Evolutionary conservation across 257 asterid species (phyloP).

Genomic region (Eustoma russellianum): DNA sequence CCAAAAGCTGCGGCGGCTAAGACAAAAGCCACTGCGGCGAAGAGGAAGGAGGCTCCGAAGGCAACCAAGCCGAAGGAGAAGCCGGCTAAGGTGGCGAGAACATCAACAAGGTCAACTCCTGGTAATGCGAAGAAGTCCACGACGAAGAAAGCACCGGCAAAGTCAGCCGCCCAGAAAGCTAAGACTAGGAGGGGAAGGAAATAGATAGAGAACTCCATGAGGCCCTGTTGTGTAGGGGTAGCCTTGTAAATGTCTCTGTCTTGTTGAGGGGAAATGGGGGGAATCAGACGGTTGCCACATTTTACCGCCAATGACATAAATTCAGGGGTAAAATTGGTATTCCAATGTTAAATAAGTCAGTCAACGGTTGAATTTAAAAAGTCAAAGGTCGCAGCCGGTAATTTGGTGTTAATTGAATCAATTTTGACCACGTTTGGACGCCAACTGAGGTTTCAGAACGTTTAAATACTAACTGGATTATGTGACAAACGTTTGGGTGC

Average conservation of each 20-base stretch:
- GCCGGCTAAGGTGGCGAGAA: slow-evolving; percentile 45
- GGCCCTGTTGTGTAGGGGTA: slow-evolving; percentile 25
- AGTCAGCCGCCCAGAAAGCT: slow-evolving; percentile 13
- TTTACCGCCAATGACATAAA: too few species aligned
- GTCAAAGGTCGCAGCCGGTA: too few species aligned
- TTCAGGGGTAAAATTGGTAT: too few species aligned
- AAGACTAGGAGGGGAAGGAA: slow-evolving; percentile 32
- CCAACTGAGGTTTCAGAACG: too few species aligned
- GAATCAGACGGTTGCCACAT: too few species aligned
- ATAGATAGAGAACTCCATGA: neutral
- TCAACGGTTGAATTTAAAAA: too few species aligned
- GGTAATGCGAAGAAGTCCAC: slow-evolving; percentile 17
- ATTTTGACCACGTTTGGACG: too few species aligned
- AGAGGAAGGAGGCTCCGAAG: slow-evolving; percentile 9
- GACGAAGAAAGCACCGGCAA: slow-evolving; percentile 21
- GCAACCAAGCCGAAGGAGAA: slow-evolving; percentile 26
- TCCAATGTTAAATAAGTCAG: too few species aligned
- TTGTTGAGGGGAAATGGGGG: too few species aligned
- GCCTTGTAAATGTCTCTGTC: slow-evolving; percentile 33
- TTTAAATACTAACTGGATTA: too few species aligned
- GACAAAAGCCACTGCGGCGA: slow-evolving; percentile 19
- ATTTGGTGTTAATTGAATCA: too few species aligned
- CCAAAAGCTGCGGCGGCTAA: slow-evolving; percentile 7
- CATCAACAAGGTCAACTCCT: slow-evolving; percentile 39
- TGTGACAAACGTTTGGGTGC: too few species aligned